Evolutionary conservation across 345 rosid genomes (phyloP), one percentile per base, ranked within the genome.

Genomic region (Cardiospermum halicacabum): DNA sequence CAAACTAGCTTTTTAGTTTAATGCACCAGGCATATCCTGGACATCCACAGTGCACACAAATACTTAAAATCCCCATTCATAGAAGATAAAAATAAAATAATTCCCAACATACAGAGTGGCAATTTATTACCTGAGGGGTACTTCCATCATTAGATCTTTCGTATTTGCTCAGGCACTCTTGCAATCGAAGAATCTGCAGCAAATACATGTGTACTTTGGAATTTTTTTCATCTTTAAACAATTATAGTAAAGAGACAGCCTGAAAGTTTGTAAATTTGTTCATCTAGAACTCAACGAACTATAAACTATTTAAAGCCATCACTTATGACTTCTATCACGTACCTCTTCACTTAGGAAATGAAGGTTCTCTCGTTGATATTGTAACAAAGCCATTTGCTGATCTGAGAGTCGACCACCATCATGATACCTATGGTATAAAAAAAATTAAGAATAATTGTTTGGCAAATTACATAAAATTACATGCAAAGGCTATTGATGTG

Each of bases 281-380:
- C 32, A 54, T 24, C 59, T 53, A 18, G 39, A 65, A 22, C 60
- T 45, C n/a, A 26, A 53, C 26, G 40, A 65, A 53, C 11, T 15
- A 59, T 7, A 22, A 24, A 11, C 11, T 22, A 21, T 36, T 34
- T 50, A 39, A 22, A 32, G 34, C 49, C 3, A 48, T 39, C 24
- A 32, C 36, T 53, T 27, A 50, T 48, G 22, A 26, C 26, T 11
- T 24, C 12, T 39, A 45, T 21, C 37, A 50, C 30, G 15, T 78
- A 86, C 98, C 98, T 92, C 98, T 77, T 93, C 94, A 16, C 96
- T 90, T 69, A 93, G 74, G 69, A 93, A 93, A 76, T 90, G 96
- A 56, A 93, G 97, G 75, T 93, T 93, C 69, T 93, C 98, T 21
- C 98, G 97, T 65, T 93, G 97, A 75, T 93, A 93, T 67, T 90